Evolutionary conservation across 306 rosid species (phyloP).

Genomic region (Citrullus mucosospermus): DNA sequence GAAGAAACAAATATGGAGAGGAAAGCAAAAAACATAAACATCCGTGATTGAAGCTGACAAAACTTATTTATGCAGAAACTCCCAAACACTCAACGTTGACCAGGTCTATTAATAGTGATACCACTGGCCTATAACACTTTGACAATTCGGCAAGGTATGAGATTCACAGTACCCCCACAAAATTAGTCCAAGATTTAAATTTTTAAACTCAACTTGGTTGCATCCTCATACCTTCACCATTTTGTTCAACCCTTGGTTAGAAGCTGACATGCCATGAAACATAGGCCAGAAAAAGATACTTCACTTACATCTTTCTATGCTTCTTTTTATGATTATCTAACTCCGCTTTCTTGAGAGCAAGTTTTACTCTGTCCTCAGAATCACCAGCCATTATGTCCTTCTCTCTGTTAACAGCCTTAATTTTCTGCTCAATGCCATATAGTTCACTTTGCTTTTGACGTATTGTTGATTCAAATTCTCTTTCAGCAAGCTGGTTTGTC

Average conservation of each 20-base stretch:
- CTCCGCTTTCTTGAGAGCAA: slow-evolving; percentile 39
- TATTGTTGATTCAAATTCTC: slow-evolving; percentile 63
- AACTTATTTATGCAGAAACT: neutral
- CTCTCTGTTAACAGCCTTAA: slow-evolving; percentile 48
- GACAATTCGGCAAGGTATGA: neutral
- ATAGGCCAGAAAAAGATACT: slow-evolving; percentile 7
- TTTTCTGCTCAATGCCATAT: slow-evolving; percentile 46
- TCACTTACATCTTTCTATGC: slow-evolving; percentile 57
- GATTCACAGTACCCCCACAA: neutral
- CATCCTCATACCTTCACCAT: neutral
- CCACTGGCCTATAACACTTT: neutral
- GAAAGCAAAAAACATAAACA: slow-evolving; percentile 9
- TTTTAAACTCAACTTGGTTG: neutral
- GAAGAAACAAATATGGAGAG: slow-evolving; percentile 14
- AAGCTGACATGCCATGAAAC: neutral
- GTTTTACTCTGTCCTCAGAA: slow-evolving; percentile 54
- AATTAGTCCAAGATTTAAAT: neutral
- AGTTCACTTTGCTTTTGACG: slow-evolving; percentile 45
- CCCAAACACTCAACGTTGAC: neutral
- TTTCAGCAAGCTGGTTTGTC: slow-evolving; percentile 51
- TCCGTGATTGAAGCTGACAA: slow-evolving; percentile 9
- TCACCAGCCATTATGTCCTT: slow-evolving; percentile 52
- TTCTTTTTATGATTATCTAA: slow-evolving; percentile 56
- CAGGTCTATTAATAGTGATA: neutral
- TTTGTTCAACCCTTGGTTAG: neutral